Evolutionary conservation across 805 yeast genomes (phyloP).

Genomic region (Saccharomycopsis selenospora): DNA sequence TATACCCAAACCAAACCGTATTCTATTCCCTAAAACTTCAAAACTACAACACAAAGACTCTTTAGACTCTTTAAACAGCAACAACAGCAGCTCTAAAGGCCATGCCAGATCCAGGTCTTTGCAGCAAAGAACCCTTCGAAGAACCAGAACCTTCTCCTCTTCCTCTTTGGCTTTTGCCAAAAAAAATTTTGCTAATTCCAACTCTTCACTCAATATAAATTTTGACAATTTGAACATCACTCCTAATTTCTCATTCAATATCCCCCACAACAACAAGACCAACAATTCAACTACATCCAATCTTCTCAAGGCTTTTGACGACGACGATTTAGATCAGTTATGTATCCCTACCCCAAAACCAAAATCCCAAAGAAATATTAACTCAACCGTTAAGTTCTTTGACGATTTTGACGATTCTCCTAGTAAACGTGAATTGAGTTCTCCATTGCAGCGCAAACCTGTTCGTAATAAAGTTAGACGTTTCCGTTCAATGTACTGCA

Average conservation of each 20-base stretch:
- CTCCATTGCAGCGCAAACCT: conserved; percentile 33
- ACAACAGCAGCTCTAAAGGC: not conserved
- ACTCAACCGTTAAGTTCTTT: conserved; percentile 18
- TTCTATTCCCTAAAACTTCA: not conserved
- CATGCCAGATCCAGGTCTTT: conserved; percentile 9
- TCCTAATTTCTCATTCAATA: conserved; percentile 14
- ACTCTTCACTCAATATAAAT: conserved; percentile 6
- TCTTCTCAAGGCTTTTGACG: conserved; percentile 13
- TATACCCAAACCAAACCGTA: conserved; percentile 1
- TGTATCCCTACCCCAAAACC: conserved; percentile 22
- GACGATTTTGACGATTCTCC: conserved; percentile 20
- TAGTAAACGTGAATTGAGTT: conserved; percentile 30
- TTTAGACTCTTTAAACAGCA: not conserved
- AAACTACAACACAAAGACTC: not conserved
- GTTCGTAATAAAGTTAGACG: conserved; percentile 41
- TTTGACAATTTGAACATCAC: conserved; percentile 5
- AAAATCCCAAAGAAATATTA: conserved; percentile 22
- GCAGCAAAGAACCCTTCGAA: conserved; percentile 11
- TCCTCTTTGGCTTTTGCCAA: not conserved
- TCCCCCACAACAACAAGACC: conserved; percentile 23
- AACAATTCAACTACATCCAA: not conserved
- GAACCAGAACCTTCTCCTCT: conserved; percentile 7
- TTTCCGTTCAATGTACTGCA: conserved; percentile 63
- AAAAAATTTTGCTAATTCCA: not conserved
- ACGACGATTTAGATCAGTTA: conserved; percentile 17